phyloP scores from a whole-genome alignment of 805 yeast species.

The Starmerella gropengiesseri region DNA sequence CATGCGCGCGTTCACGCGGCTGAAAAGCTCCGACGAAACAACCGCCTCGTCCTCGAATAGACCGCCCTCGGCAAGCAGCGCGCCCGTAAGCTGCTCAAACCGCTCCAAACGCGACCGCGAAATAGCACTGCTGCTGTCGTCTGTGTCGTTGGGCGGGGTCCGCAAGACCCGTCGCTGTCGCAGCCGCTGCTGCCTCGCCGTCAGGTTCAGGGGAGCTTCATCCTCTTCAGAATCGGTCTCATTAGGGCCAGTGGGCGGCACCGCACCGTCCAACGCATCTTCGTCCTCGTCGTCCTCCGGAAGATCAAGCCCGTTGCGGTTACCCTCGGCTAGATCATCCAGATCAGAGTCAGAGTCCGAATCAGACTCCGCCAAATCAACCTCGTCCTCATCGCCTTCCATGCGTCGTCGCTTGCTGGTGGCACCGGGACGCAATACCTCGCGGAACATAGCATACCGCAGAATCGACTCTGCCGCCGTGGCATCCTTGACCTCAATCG shows the following conservation, averaged over 20 bases:
- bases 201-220: background rate
- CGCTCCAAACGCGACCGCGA: constrained; percentile 42
- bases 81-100: constrained; percentile 40
- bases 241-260: constrained; percentile 4
- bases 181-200: constrained; percentile 6
- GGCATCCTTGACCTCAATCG: constrained; percentile 69
- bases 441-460: constrained; percentile 77
- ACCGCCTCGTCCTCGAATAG: constrained; percentile 36
- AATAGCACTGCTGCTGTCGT: constrained; percentile 31
- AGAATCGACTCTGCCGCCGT: constrained; percentile 73
- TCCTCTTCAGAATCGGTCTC: constrained; percentile 7
- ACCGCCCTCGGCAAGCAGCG: constrained; percentile 36
- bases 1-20: constrained; percentile 36
- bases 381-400: constrained; percentile 24
- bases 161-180: constrained; percentile 20
- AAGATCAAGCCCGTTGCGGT: constrained; percentile 32
- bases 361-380: constrained; percentile 25
- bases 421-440: constrained; percentile 38
- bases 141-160: constrained; percentile 18
- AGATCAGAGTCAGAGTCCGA: constrained; percentile 29
- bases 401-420: constrained; percentile 27
- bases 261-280: constrained; percentile 13
- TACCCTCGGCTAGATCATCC: constrained; percentile 40
- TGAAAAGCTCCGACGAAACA: constrained; percentile 32
- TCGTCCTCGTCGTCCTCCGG: constrained; percentile 33